Conservation (phyloP, 2,329 filamentous ascomycete species). For the Aspergillus novofumigatus region DNA sequence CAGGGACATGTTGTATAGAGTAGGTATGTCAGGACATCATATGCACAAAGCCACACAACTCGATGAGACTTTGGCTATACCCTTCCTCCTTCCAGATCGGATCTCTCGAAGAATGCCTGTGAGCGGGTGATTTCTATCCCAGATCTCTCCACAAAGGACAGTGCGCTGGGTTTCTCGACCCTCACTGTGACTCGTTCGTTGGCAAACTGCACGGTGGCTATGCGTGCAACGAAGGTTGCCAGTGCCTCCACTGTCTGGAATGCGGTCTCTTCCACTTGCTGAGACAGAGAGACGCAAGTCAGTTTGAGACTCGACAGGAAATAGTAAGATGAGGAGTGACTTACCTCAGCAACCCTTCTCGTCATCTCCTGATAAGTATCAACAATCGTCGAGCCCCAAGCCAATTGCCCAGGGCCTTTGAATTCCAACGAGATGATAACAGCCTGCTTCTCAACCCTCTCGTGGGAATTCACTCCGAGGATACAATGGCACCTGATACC, state of each 20-base stretch:
- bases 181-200: constrained; percentile 45
- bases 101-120: constrained; percentile 39
- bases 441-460: constrained; percentile 48
- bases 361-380: constrained; percentile 39
- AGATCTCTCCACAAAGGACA: constrained; percentile 46
- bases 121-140: constrained; percentile 48
- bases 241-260: constrained; percentile 51
- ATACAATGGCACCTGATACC: constrained; percentile 44
- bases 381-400: constrained; percentile 31
- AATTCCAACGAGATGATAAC: constrained; percentile 42
- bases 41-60: background rate
- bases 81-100: constrained; percentile 7
- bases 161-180: constrained; percentile 49
- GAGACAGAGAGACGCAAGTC: constrained; percentile 7
- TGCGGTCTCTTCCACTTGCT: constrained; percentile 44
- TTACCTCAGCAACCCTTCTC: constrained; percentile 37
- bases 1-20: background rate
- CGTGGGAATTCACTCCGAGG: constrained; percentile 51
- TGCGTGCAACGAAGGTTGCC: constrained; percentile 45
- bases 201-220: constrained; percentile 42
- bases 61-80: constrained; percentile 1
- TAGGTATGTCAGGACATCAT: background rate
- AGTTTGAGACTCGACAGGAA: constrained; percentile 4
- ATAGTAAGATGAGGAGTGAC: constrained; percentile 8
- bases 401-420: constrained; percentile 28